Base-by-base conservation (phyloP, 352 stramenopile genomes). In the Phytophthora ramorum region DNA sequence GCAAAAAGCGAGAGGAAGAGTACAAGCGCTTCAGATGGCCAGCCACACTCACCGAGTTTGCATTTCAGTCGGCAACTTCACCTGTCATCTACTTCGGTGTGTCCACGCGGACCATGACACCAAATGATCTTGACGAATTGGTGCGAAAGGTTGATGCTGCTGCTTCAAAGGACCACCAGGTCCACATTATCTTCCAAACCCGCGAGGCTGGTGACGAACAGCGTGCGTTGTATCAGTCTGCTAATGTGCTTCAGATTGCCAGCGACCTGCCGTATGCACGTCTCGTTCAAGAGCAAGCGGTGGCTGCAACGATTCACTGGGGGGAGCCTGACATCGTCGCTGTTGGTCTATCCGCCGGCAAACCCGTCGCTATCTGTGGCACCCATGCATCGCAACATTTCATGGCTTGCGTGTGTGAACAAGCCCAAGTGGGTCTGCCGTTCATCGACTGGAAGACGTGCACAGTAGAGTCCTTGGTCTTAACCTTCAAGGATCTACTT, bases 351-450 rank as follows among this genome's bases (percentile, higher is more conserved):
- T 58, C 85, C 12, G 77, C 81, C 45, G 89, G 85, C 2, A 85
- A 95, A 26, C 89, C 92, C 6, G 93, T 83, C 12, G 81, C 92
- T 51, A 73, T 97, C n/a, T 93, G 84, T 50, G 90, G 90, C 4
- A 95, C 93, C 47, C 95, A 96, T 74, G 85, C 81, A 10, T 84
- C 93, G 58, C 91, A 97, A 49, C 83, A 74, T 19, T 96, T 96
- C 63, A 92, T 87, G 74, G 87, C 87, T 20, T 61, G 85, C 38
- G 84, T 90, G 32, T 79, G 89, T 2, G 61, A 80, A 37, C 72
- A 79, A 22, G 72, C 77, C 9, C 85, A 83, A 12, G 85, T 93
- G 3, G 87, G 87, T 37, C 79, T 90, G n/a, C 69, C 71, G 38
- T 73, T 89, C 9, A 81, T 86, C 49, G 74, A 87, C 17, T 73